These are phyloP conservation scores for Alternaria sp. DNA, from an alignment of 2,329 filamentous ascomycete genomes.

Conservation along the genomic window DNA sequence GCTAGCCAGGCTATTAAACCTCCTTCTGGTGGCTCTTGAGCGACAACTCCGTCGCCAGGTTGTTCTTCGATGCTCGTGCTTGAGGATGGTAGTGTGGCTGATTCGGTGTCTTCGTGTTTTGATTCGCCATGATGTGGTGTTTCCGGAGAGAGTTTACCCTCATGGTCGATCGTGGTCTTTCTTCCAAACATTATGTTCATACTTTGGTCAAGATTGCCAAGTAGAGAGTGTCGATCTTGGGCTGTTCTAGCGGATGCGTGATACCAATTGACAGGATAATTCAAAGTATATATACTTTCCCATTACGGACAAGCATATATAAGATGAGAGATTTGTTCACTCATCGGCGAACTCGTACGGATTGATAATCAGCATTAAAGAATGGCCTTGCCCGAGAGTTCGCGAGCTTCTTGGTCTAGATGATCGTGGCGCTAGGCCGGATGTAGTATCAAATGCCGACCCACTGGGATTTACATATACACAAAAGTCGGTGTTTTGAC, in stretches of 20 bases:
- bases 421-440: background rate
- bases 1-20: background rate
- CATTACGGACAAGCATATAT: background rate
- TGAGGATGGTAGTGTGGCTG: background rate
- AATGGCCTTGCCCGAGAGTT: too few species aligned
- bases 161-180: background rate
- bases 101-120: background rate
- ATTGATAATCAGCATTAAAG: background rate
- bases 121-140: background rate
- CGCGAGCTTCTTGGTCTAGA: too few species aligned
- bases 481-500: background rate
- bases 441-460: background rate
- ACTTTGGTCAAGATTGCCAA: background rate
- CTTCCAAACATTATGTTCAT: background rate
- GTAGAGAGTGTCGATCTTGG: background rate
- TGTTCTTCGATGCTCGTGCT: background rate
- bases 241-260: background rate
- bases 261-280: background rate
- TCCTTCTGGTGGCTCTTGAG: background rate
- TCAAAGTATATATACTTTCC: background rate
- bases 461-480: background rate
- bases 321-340: background rate
- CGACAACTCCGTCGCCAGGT: accelerated
- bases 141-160: background rate
- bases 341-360: background rate